Evolutionary conservation across 371 early-diverging fungal genomes (phyloP), one percentile per base, ranked within the genome.

Genomic region (Mucor lusitanicus): DNA sequence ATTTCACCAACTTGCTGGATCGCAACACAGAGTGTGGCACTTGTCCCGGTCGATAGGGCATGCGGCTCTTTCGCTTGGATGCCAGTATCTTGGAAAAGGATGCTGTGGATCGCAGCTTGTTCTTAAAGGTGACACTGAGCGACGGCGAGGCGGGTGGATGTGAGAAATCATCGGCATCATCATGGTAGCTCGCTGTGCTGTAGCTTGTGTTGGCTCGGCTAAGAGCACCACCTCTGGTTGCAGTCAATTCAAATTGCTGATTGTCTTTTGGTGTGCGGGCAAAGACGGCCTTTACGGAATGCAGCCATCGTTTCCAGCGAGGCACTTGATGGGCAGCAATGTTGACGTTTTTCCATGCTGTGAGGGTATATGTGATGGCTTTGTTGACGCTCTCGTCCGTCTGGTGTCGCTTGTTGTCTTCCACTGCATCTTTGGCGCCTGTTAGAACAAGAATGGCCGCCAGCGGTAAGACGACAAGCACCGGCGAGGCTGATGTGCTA

Each of bases 361-460:
- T 55, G 3, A 90, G 69, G 23, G 88, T 80, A 56, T 78, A 73
- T 15, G 88, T 84, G 21, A 76, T 75, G 0, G 89, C 80, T 32
- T 83, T 85, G 70, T 89, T 97, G 57, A 94, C 91, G 55, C 86
- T 85, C 61, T 87, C 80, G 73, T 96, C 97, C 27, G 93, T 90
- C 62, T 88, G 79, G 69, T 96, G 94, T 28, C 99, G 90, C 61
- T 92, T 92, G 76, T 90, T 90, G 70, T 99, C 99, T 69, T 99
- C 98, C 32, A 96, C 80, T 11, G 88, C 99, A 68, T 98, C 99
- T 75, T 99, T 99, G 48, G 91, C 86, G 42, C 96, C 96, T 19
- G 97, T 96, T 32, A 94, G 75, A 40, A 86, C 69, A 17, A 97
- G 80, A 67, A 98, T 95, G 33, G 95, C 81, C 5, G 89, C 74